Conservation (phyloP, 2,329 filamentous ascomycete species). For the Clonostachys solani region DNA sequence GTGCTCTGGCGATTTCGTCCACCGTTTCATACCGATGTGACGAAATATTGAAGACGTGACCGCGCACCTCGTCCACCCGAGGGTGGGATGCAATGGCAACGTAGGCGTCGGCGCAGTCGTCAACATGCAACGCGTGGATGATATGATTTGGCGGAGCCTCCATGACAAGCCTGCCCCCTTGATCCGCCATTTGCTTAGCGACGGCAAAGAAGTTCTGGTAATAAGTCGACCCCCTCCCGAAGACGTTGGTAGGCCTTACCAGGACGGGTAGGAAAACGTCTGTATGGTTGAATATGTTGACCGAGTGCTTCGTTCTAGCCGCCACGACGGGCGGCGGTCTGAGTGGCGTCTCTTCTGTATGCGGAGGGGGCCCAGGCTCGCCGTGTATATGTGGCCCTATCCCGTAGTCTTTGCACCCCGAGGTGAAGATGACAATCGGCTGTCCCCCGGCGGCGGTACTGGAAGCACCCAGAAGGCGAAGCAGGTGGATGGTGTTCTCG, state of each 20-base stretch:
- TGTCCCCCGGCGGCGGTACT: conserved; percentile 22
- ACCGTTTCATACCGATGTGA: conserved; percentile 36
- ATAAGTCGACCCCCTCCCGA: conserved; percentile 38
- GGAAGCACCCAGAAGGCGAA: conserved; percentile 2
- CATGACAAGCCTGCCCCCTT: conserved; percentile 11
- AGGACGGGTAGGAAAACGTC: conserved; percentile 35
- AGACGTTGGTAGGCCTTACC: conserved; percentile 40
- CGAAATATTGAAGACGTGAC: conserved; percentile 41
- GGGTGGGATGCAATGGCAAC: conserved; percentile 28
- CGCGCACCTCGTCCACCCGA: conserved; percentile 15
- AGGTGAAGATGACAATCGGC: conserved; percentile 38
- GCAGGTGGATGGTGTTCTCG: not conserved
- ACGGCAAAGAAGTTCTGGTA: conserved; percentile 31
- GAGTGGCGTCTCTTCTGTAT: conserved; percentile 35
- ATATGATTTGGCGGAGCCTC: conserved; percentile 29
- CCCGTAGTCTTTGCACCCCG: conserved; percentile 47
- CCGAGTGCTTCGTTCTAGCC: conserved; percentile 22
- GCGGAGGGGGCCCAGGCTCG: conserved; percentile 25
- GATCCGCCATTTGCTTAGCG: conserved; percentile 13
- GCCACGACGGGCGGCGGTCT: conserved; percentile 12
- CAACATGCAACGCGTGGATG: conserved; percentile 40
- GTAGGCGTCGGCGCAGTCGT: conserved; percentile 44
- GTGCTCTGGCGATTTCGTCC: conserved; percentile 25
- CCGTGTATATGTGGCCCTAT: conserved; percentile 21
- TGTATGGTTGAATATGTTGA: conserved; percentile 22